A percentile compares a stretch with the other conserved stretches of the same genome.
phyloP scores from a whole-genome alignment of 1,284 basidiomycete genomes.

The Pisolithus thermaeus region DNA sequence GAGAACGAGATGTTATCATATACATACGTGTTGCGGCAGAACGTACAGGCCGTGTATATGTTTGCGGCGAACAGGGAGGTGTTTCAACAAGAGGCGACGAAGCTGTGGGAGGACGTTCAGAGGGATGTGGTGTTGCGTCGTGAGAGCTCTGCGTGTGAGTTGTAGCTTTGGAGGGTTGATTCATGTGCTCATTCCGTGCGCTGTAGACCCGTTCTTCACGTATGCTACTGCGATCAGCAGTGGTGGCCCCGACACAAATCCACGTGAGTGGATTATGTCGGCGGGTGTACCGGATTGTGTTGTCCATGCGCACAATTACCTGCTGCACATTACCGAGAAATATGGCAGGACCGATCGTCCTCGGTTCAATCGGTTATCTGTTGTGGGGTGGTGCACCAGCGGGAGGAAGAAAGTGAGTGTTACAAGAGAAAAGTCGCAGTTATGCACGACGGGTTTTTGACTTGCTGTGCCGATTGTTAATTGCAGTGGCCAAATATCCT shows the following conservation, averaged over 20 bases:
- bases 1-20: conserved; percentile 29
- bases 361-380: conserved; percentile 23
- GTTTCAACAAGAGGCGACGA: conserved; percentile 27
- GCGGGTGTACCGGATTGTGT: conserved; percentile 24
- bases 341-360: conserved; percentile 18
- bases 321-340: conserved; percentile 16
- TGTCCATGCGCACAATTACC: conserved; percentile 17
- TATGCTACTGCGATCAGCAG: conserved; percentile 14
- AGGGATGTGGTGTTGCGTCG: conserved; percentile 24
- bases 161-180: background rate
- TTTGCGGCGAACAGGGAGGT: conserved; percentile 34
- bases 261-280: conserved; percentile 15
- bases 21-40: conserved; percentile 21
- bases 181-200: background rate
- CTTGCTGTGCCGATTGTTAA: conserved; percentile 2
- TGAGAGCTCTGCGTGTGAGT: conserved; percentile 23
- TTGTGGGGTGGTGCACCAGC: conserved; percentile 29
- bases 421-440: background rate
- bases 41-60: conserved; percentile 28
- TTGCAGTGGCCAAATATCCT: conserved; percentile 19
- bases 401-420: conserved; percentile 32
- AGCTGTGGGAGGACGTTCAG: conserved; percentile 30
- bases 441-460: background rate
- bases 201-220: conserved; percentile 29
- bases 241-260: conserved; percentile 5